phyloP scores from a whole-genome alignment of 2,329 filamentous ascomycete species.

The Hymenoscyphus fraxineus region DNA sequence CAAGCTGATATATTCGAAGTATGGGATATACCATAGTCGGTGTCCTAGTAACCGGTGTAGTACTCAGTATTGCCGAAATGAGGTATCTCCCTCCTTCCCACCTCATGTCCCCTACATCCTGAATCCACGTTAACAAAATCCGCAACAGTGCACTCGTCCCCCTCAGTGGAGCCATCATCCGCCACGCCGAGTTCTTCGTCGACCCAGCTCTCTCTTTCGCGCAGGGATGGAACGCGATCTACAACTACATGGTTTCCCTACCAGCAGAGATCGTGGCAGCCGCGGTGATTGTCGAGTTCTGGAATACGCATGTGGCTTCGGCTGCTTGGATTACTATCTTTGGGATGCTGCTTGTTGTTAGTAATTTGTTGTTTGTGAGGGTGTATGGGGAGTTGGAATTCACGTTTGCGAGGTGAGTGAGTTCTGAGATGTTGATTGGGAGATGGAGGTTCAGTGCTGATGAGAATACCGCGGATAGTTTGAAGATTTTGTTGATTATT shows the following conservation, averaged over 20 bases:
- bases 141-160: conserved; percentile 40
- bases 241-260: conserved; percentile 29
- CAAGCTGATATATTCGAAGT: conserved; percentile 12
- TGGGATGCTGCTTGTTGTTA: conserved; percentile 35
- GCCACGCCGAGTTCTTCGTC: conserved; percentile 38
- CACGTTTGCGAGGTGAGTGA: neutral
- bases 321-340: conserved; percentile 41
- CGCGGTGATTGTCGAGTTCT: conserved; percentile 59
- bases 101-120: neutral
- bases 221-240: conserved; percentile 34
- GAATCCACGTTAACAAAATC: too few species aligned
- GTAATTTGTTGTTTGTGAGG: conserved; percentile 39
- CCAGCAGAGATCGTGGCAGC: conserved; percentile 58
- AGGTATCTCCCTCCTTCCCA: conserved; percentile 32
- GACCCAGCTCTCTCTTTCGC: conserved; percentile 37
- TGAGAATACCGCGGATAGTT: conserved; percentile 41
- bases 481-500: conserved; percentile 61
- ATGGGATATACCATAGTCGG: conserved; percentile 51
- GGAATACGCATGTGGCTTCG: conserved; percentile 50
- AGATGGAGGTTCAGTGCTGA: too few species aligned
- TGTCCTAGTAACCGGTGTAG: conserved; percentile 46
- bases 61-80: conserved; percentile 49
- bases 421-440: too few species aligned
- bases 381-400: conserved; percentile 53
- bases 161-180: conserved; percentile 41